A percentile compares a stretch with the other conserved stretches of the same genome.
phyloP scores from a whole-genome alignment of 83 land plant genomes.

The Picea abies region DNA sequence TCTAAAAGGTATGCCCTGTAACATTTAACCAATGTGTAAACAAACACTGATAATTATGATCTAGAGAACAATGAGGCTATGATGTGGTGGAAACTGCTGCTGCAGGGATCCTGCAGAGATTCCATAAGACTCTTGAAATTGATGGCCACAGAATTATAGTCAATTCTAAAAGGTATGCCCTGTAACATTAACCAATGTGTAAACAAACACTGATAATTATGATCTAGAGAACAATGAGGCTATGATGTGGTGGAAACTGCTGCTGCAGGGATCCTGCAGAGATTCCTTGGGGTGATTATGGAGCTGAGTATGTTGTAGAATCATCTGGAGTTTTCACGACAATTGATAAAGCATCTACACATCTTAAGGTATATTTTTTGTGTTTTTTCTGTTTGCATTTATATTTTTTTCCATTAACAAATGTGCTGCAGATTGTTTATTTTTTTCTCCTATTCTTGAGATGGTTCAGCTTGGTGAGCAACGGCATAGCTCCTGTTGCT shows the following conservation, averaged over 20 bases:
- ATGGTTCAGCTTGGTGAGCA: too few species aligned
- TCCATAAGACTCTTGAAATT: conserved; percentile 71
- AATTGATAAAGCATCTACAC: conserved; percentile 72
- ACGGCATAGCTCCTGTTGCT: too few species aligned
- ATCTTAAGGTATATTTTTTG: conserved; percentile 53
- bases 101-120: too few species aligned
- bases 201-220: too few species aligned
- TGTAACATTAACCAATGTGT: too few species aligned
- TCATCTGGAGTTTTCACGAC: conserved; percentile 94
- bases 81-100: too few species aligned
- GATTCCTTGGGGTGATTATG: conserved; percentile 56
- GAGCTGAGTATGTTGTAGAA: conserved; percentile 89
- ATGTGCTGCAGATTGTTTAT: not conserved
- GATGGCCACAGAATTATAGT: conserved; percentile 76
- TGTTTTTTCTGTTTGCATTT: not conserved
- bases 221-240: too few species aligned
- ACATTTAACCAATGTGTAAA: too few species aligned
- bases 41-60: too few species aligned
- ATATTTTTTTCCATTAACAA: too few species aligned
- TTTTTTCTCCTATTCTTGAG: not conserved
- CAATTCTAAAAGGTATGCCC: conserved; percentile 60
- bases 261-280: conserved; percentile 49
- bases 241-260: too few species aligned
- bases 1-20: conserved; percentile 53
- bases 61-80: too few species aligned